Evolutionary conservation across 2,329 filamentous ascomycete species (phyloP).

Genomic region (Fusarium nodosum): DNA sequence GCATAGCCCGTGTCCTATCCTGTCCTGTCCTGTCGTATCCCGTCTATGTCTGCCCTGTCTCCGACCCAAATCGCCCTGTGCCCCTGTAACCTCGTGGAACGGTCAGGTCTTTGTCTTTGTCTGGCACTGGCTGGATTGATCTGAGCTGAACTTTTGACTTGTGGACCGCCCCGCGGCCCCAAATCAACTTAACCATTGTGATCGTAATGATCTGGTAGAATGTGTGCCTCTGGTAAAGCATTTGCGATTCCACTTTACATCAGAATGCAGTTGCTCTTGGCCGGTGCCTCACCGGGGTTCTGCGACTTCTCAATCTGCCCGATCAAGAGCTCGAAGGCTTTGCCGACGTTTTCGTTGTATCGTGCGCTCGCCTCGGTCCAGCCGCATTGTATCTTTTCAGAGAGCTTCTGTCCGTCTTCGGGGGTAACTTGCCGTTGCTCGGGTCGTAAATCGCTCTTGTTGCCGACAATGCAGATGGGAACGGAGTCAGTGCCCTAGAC

Average conservation of each 20-base stretch:
- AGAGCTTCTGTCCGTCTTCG: constrained; percentile 87
- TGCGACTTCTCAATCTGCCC: constrained; percentile 94
- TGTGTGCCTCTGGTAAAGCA: constrained; percentile 2
- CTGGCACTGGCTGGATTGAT: constrained; percentile 20
- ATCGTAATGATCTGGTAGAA: constrained; percentile 27
- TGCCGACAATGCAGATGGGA: constrained; percentile 93
- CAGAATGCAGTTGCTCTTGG: constrained; percentile 82
- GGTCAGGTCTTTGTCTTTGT: constrained; percentile 11
- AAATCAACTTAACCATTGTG: constrained; percentile 17
- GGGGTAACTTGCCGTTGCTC: constrained; percentile 92
- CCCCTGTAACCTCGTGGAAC: constrained; percentile 33
- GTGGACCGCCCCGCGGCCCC: constrained; percentile 39
- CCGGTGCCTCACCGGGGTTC: constrained; percentile 86
- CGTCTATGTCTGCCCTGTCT: constrained; percentile 7
- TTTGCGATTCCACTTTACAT: constrained; percentile 71
- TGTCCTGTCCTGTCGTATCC: constrained; percentile 8
- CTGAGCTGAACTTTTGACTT: constrained; percentile 24
- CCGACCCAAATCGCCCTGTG: constrained; percentile 36
- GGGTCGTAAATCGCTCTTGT: constrained; percentile 93
- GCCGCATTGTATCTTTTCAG: constrained; percentile 89
- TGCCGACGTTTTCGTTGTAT: constrained; percentile 93
- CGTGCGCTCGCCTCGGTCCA: constrained; percentile 96
- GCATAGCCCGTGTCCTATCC: constrained; percentile 34
- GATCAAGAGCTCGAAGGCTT: constrained; percentile 94
- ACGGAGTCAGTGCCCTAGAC: constrained; percentile 88